Evolutionary conservation across 768 basidiomycete genomes (phyloP).

Genomic region (Peribolospora kevripleyi): DNA sequence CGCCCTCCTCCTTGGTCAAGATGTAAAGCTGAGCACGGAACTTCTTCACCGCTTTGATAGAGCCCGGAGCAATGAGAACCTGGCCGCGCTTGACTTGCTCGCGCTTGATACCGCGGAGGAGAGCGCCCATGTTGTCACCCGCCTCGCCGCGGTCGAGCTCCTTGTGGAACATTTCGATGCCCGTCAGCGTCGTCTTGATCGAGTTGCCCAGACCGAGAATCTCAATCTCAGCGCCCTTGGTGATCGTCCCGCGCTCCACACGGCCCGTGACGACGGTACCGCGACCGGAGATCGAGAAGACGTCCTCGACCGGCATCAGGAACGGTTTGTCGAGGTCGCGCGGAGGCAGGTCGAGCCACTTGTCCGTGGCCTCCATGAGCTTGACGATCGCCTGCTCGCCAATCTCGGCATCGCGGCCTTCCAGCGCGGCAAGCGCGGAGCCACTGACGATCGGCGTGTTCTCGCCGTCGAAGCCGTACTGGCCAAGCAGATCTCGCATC

Average conservation of each 20-base stretch:
- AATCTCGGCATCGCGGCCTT: slow-evolving; percentile 54
- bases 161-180: slow-evolving; percentile 90
- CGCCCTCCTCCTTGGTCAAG: slow-evolving; percentile 60
- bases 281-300: slow-evolving; percentile 93
- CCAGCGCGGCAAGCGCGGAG: slow-evolving; percentile 80
- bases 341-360: slow-evolving; percentile 79
- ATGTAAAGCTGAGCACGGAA: slow-evolving; percentile 83
- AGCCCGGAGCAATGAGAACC: slow-evolving; percentile 64
- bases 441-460: slow-evolving; percentile 96
- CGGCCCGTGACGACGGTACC: slow-evolving; percentile 93
- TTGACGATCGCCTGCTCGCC: slow-evolving; percentile 58
- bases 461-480: slow-evolving; percentile 92
- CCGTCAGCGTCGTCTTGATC: slow-evolving; percentile 74
- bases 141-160: slow-evolving; percentile 94
- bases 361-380: slow-evolving; percentile 64
- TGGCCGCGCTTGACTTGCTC: slow-evolving; percentile 87
- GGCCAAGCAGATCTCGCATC: slow-evolving; percentile 80
- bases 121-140: slow-evolving; percentile 96
- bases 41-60: slow-evolving; percentile 81
- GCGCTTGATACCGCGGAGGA: slow-evolving; percentile 88
- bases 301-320: slow-evolving; percentile 85
- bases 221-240: slow-evolving; percentile 83
- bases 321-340: slow-evolving; percentile 97
- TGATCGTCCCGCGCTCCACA: slow-evolving; percentile 74
- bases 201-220: slow-evolving; percentile 58